phyloP scores from a whole-genome alignment of 2,329 filamentous ascomycete species.

The Podosphaera leucotricha region DNA sequence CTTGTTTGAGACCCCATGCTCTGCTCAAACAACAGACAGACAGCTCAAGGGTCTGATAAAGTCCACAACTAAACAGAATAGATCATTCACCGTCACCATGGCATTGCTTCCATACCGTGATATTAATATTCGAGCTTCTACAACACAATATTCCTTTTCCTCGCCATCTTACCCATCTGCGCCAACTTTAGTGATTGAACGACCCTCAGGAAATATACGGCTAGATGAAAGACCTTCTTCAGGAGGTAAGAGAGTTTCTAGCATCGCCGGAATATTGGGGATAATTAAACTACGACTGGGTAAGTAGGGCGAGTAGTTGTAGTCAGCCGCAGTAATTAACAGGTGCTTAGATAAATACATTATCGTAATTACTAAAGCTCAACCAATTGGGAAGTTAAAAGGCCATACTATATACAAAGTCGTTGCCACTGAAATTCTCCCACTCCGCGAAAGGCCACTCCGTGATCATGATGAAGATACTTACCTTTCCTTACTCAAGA shows the following conservation, averaged over 20 bases:
- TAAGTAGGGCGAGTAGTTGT: conserved; percentile 21
- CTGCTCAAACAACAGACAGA: too few species aligned
- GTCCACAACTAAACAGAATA: too few species aligned
- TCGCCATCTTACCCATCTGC: conserved; percentile 84
- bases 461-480: conserved; percentile 87
- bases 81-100: conserved; percentile 17
- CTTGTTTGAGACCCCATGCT: too few species aligned
- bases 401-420: conserved; percentile 95
- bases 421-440: conserved; percentile 72
- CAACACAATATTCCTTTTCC: conserved; percentile 85
- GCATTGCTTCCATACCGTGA: conserved; percentile 59
- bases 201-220: conserved; percentile 74
- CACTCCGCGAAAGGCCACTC: conserved; percentile 74
- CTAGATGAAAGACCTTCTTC: conserved; percentile 58
- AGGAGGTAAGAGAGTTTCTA: conserved; percentile 66
- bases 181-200: conserved; percentile 68
- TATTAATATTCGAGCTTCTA: conserved; percentile 85
- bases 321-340: conserved; percentile 3
- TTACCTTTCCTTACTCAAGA: conserved; percentile 63
- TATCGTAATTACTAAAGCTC: conserved; percentile 83
- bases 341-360: conserved; percentile 59
- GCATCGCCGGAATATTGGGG: conserved; percentile 83
- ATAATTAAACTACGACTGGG: conserved; percentile 83
- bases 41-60: too few species aligned
- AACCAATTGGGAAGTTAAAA: conserved; percentile 73